A percentile compares a stretch with the other conserved stretches of the same genome.
Evolutionary conservation across 2,329 filamentous ascomycete species (phyloP).

Genomic region (Colletotrichum karsti): DNA sequence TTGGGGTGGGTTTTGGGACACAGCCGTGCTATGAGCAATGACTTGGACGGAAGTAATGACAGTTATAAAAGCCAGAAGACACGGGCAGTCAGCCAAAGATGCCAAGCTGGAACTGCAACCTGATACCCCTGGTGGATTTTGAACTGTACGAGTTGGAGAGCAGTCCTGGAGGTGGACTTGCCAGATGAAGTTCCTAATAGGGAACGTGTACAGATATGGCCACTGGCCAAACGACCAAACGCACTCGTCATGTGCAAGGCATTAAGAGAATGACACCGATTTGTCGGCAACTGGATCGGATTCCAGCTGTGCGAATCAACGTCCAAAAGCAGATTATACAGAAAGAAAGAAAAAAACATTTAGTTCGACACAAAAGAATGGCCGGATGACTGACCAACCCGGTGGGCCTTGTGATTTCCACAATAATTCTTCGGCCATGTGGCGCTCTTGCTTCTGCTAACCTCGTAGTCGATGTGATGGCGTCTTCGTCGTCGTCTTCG

Average conservation of each 20-base stretch:
- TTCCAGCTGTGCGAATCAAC: background rate
- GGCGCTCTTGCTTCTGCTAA: no score
- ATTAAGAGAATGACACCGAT: background rate
- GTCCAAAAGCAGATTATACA: background rate
- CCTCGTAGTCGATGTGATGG: no score
- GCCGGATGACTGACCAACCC: background rate
- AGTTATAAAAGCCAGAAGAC: background rate
- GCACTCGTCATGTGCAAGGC: background rate
- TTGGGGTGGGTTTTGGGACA: background rate
- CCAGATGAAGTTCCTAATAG: background rate
- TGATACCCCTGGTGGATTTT: slow-evolving; percentile 12
- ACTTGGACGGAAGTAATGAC: slow-evolving; percentile 10
- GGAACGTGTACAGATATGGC: background rate
- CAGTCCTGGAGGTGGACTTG: background rate
- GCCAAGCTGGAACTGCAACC: background rate
- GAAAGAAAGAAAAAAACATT: background rate
- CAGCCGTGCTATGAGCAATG: slow-evolving; percentile 1
- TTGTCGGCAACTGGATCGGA: background rate
- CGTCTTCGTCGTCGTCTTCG: no score
- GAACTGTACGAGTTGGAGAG: background rate
- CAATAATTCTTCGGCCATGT: background rate
- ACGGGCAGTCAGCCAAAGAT: background rate
- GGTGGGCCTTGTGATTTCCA: background rate
- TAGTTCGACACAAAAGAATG: background rate
- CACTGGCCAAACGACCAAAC: background rate